Evolutionary conservation across 768 basidiomycete genomes (phyloP).

Genomic region (Epithele typhae): DNA sequence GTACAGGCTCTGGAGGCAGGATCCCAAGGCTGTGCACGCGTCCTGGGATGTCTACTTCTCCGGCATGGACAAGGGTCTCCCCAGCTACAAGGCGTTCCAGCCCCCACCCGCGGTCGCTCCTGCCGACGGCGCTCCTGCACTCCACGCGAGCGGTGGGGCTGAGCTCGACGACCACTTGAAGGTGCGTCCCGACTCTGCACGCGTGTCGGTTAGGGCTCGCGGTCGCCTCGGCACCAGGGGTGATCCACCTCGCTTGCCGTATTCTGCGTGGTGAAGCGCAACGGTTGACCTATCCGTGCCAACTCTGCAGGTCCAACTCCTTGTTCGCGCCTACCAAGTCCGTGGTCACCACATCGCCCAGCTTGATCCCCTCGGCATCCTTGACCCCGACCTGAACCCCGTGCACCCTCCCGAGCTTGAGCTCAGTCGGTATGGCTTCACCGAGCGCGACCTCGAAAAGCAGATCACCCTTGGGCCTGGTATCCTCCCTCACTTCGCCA

Average conservation of each 20-base stretch:
- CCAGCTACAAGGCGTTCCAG: conserved; percentile 76
- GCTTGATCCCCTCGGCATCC: conserved; percentile 92
- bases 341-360: conserved; percentile 96
- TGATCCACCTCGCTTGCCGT: no score
- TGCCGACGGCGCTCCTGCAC: conserved; percentile 22
- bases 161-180: conserved; percentile 94
- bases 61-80: conserved; percentile 85
- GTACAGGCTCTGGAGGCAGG: conserved; percentile 89
- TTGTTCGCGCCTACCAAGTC: conserved; percentile 98
- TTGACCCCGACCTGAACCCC: conserved; percentile 81
- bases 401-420: conserved; percentile 85
- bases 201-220: not conserved
- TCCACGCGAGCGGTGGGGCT: conserved; percentile 42
- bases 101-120: conserved; percentile 76
- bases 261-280: no score
- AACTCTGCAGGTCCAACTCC: conserved; percentile 77
- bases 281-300: not conserved
- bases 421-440: conserved; percentile 92
- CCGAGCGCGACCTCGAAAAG: conserved; percentile 90
- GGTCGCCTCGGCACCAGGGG: no score
- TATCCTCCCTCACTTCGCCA: conserved; percentile 93
- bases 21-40: conserved; percentile 86
- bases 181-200: conserved; percentile 37
- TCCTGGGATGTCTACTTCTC: conserved; percentile 96
- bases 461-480: conserved; percentile 94